These are phyloP conservation scores for Penicillium sclerotigenum DNA, from an alignment of 2,329 filamentous ascomycete species.

Conservation along the genomic window DNA sequence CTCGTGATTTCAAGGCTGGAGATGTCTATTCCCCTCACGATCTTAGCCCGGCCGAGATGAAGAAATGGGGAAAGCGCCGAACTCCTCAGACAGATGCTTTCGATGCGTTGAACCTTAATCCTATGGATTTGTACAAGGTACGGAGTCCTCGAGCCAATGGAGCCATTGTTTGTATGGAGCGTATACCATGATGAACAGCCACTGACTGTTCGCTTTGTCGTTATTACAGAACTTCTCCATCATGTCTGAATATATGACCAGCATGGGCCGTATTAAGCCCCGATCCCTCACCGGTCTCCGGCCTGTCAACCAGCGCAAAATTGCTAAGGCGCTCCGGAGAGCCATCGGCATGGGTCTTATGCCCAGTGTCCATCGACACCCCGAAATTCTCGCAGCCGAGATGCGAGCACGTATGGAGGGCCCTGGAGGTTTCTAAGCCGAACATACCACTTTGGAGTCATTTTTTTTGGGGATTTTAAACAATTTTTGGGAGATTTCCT, in stretches of 20 bases:
- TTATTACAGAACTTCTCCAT: conserved; percentile 77
- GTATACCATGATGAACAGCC: background rate
- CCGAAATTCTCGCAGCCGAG: conserved; percentile 64
- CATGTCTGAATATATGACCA: conserved; percentile 81
- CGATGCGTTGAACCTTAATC: conserved; percentile 75
- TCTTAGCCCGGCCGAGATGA: conserved; percentile 71
- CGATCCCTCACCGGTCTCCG: conserved; percentile 72
- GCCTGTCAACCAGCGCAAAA: conserved; percentile 84
- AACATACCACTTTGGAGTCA: conserved; percentile 10
- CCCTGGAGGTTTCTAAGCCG: conserved; percentile 8
- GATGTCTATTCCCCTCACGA: conserved; percentile 92
- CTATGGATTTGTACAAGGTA: conserved; percentile 84
- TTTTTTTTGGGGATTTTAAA: background rate
- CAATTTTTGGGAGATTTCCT: conserved; percentile 8
- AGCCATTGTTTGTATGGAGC: background rate
- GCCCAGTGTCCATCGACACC: conserved; percentile 86
- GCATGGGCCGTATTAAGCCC: conserved; percentile 80
- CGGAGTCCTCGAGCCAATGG: conserved; percentile 16
- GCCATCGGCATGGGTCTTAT: conserved; percentile 87
- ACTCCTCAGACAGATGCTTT: conserved; percentile 66
- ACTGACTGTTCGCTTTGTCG: conserved; percentile 5
- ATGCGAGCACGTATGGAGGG: conserved; percentile 29
- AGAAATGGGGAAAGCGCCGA: conserved; percentile 67
- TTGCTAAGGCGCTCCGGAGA: conserved; percentile 87
- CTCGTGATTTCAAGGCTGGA: conserved; percentile 69